Evolutionary conservation across 2,329 filamentous ascomycete genomes (phyloP).

Genomic region (Triangularia setosa): DNA sequence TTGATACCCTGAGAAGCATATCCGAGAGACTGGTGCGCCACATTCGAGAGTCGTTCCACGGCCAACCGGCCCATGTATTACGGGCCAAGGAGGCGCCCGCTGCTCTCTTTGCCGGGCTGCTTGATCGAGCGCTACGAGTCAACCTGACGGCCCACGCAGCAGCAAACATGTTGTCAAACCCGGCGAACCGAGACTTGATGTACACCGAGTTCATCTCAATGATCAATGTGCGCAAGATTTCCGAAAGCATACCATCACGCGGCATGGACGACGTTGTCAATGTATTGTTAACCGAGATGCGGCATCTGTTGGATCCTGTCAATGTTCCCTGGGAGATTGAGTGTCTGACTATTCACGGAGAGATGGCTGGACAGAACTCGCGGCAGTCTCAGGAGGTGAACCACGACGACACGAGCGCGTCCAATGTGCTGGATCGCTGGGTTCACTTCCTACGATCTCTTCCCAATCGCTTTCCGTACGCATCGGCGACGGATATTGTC

Average conservation of each 20-base stretch:
- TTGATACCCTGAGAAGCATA: slow-evolving; percentile 83
- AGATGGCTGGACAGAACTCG: slow-evolving; percentile 47
- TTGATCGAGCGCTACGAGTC: slow-evolving; percentile 84
- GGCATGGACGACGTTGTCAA: slow-evolving; percentile 65
- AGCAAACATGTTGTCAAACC: slow-evolving; percentile 85
- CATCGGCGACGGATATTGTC: slow-evolving; percentile 67
- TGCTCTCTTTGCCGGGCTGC: slow-evolving; percentile 77
- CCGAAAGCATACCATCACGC: slow-evolving; percentile 58
- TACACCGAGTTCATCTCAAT: slow-evolving; percentile 82
- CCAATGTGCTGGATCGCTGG: slow-evolving; percentile 75
- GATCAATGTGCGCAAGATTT: slow-evolving; percentile 59
- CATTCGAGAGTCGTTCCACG: slow-evolving; percentile 79
- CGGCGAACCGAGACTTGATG: slow-evolving; percentile 90
- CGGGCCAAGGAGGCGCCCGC: slow-evolving; percentile 85
- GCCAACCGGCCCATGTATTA: slow-evolving; percentile 80
- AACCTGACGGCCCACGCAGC: slow-evolving; percentile 93
- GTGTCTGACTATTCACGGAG: slow-evolving; percentile 57
- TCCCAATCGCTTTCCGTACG: slow-evolving; percentile 68
- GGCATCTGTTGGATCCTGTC: slow-evolving; percentile 65
- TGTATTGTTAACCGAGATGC: slow-evolving; percentile 62
- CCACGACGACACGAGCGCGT: slow-evolving; percentile 40
- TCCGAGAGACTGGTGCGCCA: slow-evolving; percentile 76
- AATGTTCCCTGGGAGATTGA: slow-evolving; percentile 63
- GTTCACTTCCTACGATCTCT: slow-evolving; percentile 67
- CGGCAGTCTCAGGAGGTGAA: slow-evolving; percentile 38